A percentile compares a stretch with the other conserved stretches of the same genome.
These are phyloP conservation scores for Phaeosphaeria sp. DNA, from an alignment of 2,329 filamentous ascomycete genomes.

Conservation along the genomic window DNA sequence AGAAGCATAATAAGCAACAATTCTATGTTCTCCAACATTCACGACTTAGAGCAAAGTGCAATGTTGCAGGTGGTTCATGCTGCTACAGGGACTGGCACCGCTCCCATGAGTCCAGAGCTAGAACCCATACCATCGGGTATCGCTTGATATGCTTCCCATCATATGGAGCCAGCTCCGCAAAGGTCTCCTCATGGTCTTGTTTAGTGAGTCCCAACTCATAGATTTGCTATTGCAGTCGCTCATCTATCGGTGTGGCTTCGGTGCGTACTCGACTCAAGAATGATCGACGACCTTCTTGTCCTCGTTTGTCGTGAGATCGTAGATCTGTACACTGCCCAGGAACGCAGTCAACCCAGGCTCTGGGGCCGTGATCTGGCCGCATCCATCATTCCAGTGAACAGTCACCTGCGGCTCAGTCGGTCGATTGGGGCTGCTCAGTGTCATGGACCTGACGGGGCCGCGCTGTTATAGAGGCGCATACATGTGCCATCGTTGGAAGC, in stretches of 20 bases:
- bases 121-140: constrained; percentile 58
- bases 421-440: constrained; percentile 50
- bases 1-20: no score
- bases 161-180: constrained; percentile 49
- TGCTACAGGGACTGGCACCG: constrained; percentile 24
- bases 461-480: constrained; percentile 55
- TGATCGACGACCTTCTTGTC: constrained; percentile 53
- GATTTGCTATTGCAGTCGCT: constrained; percentile 50
- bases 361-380: constrained; percentile 51
- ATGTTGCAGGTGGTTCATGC: not conserved
- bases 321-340: constrained; percentile 53
- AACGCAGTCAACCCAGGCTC: constrained; percentile 56
- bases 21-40: no score
- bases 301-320: constrained; percentile 52
- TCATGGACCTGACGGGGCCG: constrained; percentile 54
- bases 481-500: constrained; percentile 60
- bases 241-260: constrained; percentile 55
- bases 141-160: constrained; percentile 47
- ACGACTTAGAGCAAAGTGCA: no score
- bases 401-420: constrained; percentile 48
- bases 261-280: constrained; percentile 57
- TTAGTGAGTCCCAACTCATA: constrained; percentile 52
- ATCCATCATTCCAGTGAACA: constrained; percentile 54
- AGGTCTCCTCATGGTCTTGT: constrained; percentile 48
- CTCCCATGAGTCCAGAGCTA: constrained; percentile 33